Base-by-base conservation (phyloP, 192 early-diverging fungal genomes). In the Chytriomyces confervae region DNA sequence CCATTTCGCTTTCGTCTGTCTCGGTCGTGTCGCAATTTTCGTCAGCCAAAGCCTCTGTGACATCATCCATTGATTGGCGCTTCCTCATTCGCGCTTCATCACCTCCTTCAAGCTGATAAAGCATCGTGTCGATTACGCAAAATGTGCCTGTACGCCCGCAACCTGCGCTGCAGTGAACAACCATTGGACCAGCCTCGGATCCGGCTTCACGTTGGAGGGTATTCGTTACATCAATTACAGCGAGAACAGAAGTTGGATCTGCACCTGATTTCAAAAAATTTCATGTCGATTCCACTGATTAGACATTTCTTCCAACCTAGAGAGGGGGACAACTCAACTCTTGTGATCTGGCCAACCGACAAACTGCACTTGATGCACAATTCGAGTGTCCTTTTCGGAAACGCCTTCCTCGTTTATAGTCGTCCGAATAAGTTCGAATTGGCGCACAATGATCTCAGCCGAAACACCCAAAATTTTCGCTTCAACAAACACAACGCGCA, bases 341-440 rank as follows among this genome's bases (percentile, higher is more conserved):
- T 91, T 84, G 79, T 95, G 93, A 81, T 98, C 96, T 5, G 92
- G 90, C 94, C 95, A 97, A 10, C 86, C 89, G 23, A 89, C 60
- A 77, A 93, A 97, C 64, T 94, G 91, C 50, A 96, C 71, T 50
- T 95, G 91, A 69, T 86, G 86, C 8, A 96, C 79, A 6, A 66
- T 77, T 66, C 80, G 83, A 5, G 67, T 36, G 3, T 82, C 66
- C 2, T 72, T 82, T 11, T 36, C 43, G 7, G 62, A 0, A 27
- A 47, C 4, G 9, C 11, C 66, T 13, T 10, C 29, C 11, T 36
- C 66, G 66, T 16, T 24, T 11, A 29, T 1, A 11, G 69, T 18
- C 7, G 69, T 57, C 11, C 23, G n/a, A 6, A 5, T 20, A 43
- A 70, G 8, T 23, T 53, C n/a, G 27, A 70, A 70, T 7, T n/a